Evolutionary conservation across 2,329 filamentous ascomycete genomes (phyloP), one percentile per base, ranked within the genome.

Genomic region (Ramularia collo-cygni): DNA sequence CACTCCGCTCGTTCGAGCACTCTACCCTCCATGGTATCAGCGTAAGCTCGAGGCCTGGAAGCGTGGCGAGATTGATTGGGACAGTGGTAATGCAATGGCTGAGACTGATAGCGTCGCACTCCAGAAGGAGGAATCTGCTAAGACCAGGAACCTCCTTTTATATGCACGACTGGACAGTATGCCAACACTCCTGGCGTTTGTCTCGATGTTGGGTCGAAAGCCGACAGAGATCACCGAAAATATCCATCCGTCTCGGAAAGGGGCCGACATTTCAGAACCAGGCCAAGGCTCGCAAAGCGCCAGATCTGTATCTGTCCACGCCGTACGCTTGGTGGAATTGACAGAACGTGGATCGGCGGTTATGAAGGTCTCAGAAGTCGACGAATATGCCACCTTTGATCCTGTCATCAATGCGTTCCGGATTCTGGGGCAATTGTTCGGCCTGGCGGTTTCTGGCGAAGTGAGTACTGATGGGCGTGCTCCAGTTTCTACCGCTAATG

Each of bases 261-360:
- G 37, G 18, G 34, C 42, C 19, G 44, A 52, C 27, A 18, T 37
- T 16, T 31, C 36, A 2, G 38, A 40, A 8, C 26, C 39, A 12
- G 18, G 34, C 9, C 37, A 36, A 12, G 30, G 31, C 15, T 34
- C 28, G 8, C 16, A 21, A 2, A 43, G 31, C 12, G 28, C 30
- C 26, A 49, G 37, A 34, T 36, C 37, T 31, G 43, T 47, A 14
- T 21, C 30, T 26, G 82, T 88, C 0, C 86, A 94, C 54, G 90
- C 88, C 21, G 67, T 95, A n/a, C 83, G 89, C 10, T 74, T 96
- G 12, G 66, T 93, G 35, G 85, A 93, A 57, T 75, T 96, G 9
- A 93, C 86, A 0, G 89, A 95, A 54, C 87, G 90, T 73, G 84
- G 86, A 29, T 95, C 90, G 1, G 89, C 88, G 13, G 90, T 95